phyloP scores from a whole-genome alignment of 352 stramenopile species.

The Pythium sp. region DNA sequence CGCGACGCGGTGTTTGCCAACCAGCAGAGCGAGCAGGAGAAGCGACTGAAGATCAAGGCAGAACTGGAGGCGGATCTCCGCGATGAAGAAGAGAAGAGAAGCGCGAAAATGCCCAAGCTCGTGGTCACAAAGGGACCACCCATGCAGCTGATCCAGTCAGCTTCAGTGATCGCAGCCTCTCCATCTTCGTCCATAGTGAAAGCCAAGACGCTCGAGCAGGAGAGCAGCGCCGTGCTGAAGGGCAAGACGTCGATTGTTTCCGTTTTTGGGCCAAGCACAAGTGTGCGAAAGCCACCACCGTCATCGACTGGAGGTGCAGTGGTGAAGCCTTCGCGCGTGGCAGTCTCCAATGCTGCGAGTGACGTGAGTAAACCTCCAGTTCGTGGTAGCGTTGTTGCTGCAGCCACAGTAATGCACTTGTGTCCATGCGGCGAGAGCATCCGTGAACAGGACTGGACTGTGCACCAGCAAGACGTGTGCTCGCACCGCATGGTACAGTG shows the following conservation, averaged over 20 bases:
- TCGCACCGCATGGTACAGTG: conserved; percentile 47
- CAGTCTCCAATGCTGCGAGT: neutral
- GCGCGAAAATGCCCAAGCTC: conserved; percentile 32
- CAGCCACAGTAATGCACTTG: conserved; percentile 13
- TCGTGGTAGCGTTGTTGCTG: neutral
- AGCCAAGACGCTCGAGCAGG: conserved; percentile 15
- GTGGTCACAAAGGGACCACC: conserved; percentile 46
- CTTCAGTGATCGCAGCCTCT: neutral
- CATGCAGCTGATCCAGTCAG: conserved; percentile 22
- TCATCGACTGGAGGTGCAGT: neutral
- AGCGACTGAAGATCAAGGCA: conserved; percentile 20
- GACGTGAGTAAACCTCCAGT: neutral
- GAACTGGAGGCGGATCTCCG: conserved; percentile 20
- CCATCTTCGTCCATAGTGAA: neutral
- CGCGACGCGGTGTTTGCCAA: conserved; percentile 22
- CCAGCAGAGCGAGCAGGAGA: conserved; percentile 9
- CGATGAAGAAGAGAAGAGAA: neutral
- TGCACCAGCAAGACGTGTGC: conserved; percentile 33
- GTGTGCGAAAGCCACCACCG: conserved; percentile 13
- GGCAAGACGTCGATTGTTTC: conserved; percentile 16
- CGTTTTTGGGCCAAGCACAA: conserved; percentile 20
- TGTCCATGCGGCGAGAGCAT: conserved; percentile 48
- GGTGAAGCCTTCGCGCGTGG: neutral
- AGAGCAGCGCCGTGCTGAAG: conserved; percentile 29
- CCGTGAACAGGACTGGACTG: conserved; percentile 21